Evolutionary conservation across 805 yeast species (phyloP).

Genomic region (Kregervanrija fluxuum): DNA sequence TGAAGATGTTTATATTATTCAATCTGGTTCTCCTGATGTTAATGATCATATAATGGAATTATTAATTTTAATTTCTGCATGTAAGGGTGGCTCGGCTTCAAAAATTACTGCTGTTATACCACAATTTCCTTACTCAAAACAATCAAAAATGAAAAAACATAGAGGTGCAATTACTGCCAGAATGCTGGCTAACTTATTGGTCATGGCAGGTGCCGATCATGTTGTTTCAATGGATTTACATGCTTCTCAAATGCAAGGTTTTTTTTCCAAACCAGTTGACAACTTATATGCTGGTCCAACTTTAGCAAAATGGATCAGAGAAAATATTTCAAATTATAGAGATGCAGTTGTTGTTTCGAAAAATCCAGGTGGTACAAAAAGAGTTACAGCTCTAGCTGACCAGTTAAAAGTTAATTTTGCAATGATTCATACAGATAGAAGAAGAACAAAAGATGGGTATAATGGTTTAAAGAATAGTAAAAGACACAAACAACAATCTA

Average conservation of each 20-base stretch:
- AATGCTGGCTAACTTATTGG: slow-evolving; percentile 89
- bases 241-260: slow-evolving; percentile 99
- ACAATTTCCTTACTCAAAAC: slow-evolving; percentile 95
- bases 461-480: slow-evolving; percentile 36
- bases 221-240: slow-evolving; percentile 94
- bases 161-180: slow-evolving; percentile 98
- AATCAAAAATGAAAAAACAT: slow-evolving; percentile 96
- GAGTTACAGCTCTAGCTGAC: slow-evolving; percentile 98
- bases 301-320: slow-evolving; percentile 91
- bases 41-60: slow-evolving; percentile 84
- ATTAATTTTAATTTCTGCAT: slow-evolving; percentile 86
- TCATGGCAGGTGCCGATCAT: slow-evolving; percentile 99
- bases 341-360: slow-evolving; percentile 96
- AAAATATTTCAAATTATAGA: slow-evolving; percentile 76
- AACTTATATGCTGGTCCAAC: slow-evolving; percentile 95
- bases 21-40: slow-evolving; percentile 81
- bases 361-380: slow-evolving; percentile 97
- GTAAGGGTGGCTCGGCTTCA: slow-evolving; percentile 97
- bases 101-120: slow-evolving; percentile 96
- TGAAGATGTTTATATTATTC: slow-evolving; percentile 89
- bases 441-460: slow-evolving; percentile 70
- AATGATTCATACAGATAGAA: slow-evolving; percentile 97
- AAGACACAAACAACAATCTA: slow-evolving; percentile 33
- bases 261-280: slow-evolving; percentile 95
- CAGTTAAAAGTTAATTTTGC: slow-evolving; percentile 93